Evolutionary conservation across 202 grass and related monocot species (phyloP).

Genomic region (Musa balbisiana): DNA sequence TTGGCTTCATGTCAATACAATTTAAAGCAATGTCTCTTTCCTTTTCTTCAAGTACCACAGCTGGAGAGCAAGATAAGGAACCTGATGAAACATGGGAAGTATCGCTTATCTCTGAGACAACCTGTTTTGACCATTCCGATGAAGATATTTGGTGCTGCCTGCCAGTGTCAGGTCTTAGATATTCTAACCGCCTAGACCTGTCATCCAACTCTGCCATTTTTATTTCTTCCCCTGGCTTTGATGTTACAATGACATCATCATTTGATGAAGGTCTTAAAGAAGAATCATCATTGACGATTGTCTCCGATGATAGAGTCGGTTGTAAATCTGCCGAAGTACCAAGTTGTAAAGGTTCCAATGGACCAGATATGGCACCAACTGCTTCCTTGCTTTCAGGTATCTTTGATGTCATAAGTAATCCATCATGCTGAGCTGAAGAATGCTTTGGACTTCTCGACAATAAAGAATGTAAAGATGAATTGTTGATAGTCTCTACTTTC

Average conservation of each 20-base stretch:
- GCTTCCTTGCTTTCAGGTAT: not conserved
- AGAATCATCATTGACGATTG: slow-evolving; percentile 46
- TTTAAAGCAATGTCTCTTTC: slow-evolving; percentile 22
- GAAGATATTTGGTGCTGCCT: not conserved
- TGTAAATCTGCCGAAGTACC: slow-evolving; percentile 49
- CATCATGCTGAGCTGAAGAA: slow-evolving; percentile 1
- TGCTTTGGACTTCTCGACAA: slow-evolving; percentile 34
- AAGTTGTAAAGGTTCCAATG: slow-evolving; percentile 41
- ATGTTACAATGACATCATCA: slow-evolving; percentile 50
- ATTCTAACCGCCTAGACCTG: slow-evolving; percentile 13
- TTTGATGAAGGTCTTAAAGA: slow-evolving; percentile 72
- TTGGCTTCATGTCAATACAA: slow-evolving; percentile 4
- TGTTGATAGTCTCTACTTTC: slow-evolving; percentile 43
- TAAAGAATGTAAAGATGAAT: slow-evolving; percentile 37
- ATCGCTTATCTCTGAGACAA: slow-evolving; percentile 16
- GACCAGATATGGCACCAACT: not conserved
- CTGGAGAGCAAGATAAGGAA: slow-evolving; percentile 19
- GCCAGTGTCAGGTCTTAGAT: slow-evolving; percentile 15
- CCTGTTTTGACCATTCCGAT: slow-evolving; percentile 21
- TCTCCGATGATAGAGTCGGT: slow-evolving; percentile 17
- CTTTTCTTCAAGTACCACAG: slow-evolving; percentile 35
- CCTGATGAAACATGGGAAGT: slow-evolving; percentile 19
- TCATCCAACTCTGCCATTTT: slow-evolving; percentile 29
- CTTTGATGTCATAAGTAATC: not conserved
- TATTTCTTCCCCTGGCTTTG: slow-evolving; percentile 35